Evolutionary conservation across 805 yeast genomes (phyloP).

Genomic region (Saturnispora halmiae): DNA sequence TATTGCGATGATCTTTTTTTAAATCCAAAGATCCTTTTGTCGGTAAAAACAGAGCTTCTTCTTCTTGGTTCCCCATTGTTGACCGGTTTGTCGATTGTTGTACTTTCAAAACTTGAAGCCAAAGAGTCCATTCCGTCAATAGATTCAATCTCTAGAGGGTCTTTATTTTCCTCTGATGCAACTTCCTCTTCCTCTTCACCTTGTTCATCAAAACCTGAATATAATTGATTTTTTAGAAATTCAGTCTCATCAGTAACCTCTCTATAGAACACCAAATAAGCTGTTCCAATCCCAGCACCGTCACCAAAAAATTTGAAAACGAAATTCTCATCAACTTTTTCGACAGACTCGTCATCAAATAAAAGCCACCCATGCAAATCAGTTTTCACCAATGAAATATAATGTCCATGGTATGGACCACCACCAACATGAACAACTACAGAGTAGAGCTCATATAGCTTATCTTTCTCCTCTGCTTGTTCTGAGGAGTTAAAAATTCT

Average conservation of each 20-base stretch:
- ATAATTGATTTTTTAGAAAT: constrained; percentile 24
- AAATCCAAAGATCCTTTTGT: neutral
- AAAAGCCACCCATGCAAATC: constrained; percentile 77
- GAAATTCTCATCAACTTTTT: constrained; percentile 71
- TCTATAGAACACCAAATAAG: constrained; percentile 79
- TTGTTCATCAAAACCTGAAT: constrained; percentile 24
- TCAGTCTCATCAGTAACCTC: constrained; percentile 37
- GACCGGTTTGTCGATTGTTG: neutral
- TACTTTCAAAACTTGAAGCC: neutral
- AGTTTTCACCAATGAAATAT: constrained; percentile 77
- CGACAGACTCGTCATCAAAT: constrained; percentile 94
- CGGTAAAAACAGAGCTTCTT: neutral
- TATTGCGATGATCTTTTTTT: neutral
- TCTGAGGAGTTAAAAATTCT: constrained; percentile 62
- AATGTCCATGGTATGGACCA: constrained; percentile 97
- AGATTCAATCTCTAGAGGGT: constrained; percentile 5
- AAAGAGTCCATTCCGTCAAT: neutral
- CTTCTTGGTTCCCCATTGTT: neutral
- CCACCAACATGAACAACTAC: constrained; percentile 94
- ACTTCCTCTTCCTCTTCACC: too few relatives aligned
- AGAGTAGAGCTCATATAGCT: constrained; percentile 71
- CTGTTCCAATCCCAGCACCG: constrained; percentile 80
- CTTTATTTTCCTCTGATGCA: too few relatives aligned
- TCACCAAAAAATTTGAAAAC: constrained; percentile 85
- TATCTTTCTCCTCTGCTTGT: constrained; percentile 41